Percentiles rank a stretch among this genome's conserved stretches.
These are phyloP conservation scores for Plantago elongata DNA, from an alignment of 257 asterid species.

Conservation along the genomic window DNA sequence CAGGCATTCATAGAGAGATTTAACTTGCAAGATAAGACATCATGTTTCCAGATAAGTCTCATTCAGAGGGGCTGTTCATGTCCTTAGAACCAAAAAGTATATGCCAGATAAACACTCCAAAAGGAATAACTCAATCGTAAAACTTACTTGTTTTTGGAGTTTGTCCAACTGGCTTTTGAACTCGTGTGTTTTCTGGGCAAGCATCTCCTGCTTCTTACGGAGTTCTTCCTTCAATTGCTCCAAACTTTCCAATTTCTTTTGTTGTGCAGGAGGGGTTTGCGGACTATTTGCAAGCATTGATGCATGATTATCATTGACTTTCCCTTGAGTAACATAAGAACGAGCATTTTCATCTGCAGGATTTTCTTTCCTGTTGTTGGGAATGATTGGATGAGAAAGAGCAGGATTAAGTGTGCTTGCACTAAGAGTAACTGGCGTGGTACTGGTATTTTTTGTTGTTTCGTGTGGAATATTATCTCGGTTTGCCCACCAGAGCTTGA, in stretches of 20 bases:
- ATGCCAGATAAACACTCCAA: constrained; percentile 11
- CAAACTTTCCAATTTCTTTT: constrained; percentile 71
- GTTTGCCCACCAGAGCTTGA: constrained; percentile 96
- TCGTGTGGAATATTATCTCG: constrained; percentile 75
- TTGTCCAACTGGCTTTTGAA: constrained; percentile 65
- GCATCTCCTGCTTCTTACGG: constrained; percentile 97
- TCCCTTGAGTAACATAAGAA: constrained; percentile 31
- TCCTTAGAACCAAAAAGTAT: background rate
- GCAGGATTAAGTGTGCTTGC: constrained; percentile 28
- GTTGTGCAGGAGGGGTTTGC: constrained; percentile 58
- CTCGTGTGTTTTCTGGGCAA: constrained; percentile 82
- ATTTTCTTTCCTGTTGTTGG: constrained; percentile 48
- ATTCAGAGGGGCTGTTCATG: constrained; percentile 2
- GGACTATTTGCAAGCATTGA: constrained; percentile 37
- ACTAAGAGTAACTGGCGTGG: constrained; percentile 26
- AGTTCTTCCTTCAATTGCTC: constrained; percentile 89
- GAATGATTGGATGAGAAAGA: constrained; percentile 32
- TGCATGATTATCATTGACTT: constrained; percentile 43
- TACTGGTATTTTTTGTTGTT: constrained; percentile 37
- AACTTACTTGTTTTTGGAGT: constrained; percentile 79
- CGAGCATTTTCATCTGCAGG: constrained; percentile 35
- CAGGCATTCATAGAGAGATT: background rate
- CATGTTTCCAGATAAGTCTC: background rate
- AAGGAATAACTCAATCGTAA: background rate
- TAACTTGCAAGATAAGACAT: background rate